phyloP scores from a whole-genome alignment of 2,329 filamentous ascomycete species.

The Blastomyces percursus region DNA sequence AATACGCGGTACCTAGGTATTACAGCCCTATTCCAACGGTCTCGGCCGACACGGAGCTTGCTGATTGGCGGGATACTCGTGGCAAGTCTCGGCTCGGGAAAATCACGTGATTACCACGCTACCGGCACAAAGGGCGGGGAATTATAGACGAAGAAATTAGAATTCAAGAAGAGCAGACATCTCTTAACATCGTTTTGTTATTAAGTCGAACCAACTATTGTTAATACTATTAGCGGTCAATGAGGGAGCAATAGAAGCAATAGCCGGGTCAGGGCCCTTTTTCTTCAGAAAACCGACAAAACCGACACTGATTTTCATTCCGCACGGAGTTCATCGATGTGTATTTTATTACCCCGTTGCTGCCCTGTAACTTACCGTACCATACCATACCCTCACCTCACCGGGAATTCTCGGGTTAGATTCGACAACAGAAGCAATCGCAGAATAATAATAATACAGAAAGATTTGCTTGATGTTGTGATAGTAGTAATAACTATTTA shows the following conservation, averaged over 20 bases:
- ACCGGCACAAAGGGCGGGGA: not conserved
- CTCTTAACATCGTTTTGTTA: too few relatives aligned
- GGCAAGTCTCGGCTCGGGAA: conserved; percentile 2
- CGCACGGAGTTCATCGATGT: too few relatives aligned
- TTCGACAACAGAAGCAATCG: not conserved
- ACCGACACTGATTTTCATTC: too few relatives aligned
- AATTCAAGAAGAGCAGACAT: too few relatives aligned
- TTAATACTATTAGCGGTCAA: too few relatives aligned
- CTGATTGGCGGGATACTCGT: conserved; percentile 5
- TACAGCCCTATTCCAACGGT: not conserved
- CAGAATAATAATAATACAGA: too few relatives aligned
- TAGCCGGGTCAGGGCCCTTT: too few relatives aligned
- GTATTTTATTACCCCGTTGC: too few relatives aligned
- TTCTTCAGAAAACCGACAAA: too few relatives aligned
- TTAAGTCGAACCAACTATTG: too few relatives aligned
- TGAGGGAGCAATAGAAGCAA: too few relatives aligned
- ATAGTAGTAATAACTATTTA: not conserved
- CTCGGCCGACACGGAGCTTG: conserved; percentile 7
- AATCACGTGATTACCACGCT: not conserved
- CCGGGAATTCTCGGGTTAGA: not conserved
- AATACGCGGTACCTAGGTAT: not conserved
- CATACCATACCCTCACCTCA: not conserved
- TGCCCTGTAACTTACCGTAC: not conserved
- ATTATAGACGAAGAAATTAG: too few relatives aligned
- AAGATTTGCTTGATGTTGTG: not conserved